A percentile compares a stretch with the other conserved stretches of the same genome.
phyloP scores from a whole-genome alignment of 1,284 basidiomycete genomes.

The Stygiomarasmius scandens region DNA sequence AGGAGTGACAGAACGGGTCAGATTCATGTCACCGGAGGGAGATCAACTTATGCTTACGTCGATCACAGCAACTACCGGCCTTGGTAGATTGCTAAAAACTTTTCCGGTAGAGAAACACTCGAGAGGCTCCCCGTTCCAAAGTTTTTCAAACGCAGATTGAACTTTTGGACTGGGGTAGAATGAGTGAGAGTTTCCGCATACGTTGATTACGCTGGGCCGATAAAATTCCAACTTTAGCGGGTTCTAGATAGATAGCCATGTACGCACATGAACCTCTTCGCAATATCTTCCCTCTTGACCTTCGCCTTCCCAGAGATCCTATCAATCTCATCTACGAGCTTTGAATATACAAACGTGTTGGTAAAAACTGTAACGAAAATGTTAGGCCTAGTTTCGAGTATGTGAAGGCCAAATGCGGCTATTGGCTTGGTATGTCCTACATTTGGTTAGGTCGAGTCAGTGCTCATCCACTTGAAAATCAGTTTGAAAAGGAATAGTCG shows the following conservation, averaged over 20 bases:
- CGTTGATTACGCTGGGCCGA: slow-evolving; percentile 2
- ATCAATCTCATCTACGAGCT: neutral
- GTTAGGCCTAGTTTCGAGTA: neutral
- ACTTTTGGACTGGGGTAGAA: slow-evolving; percentile 2
- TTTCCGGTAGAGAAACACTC: slow-evolving; percentile 5
- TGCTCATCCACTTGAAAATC: too few relatives aligned
- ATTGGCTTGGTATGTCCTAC: slow-evolving; percentile 7
- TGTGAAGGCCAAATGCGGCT: slow-evolving; percentile 6
- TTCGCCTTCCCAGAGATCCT: neutral
- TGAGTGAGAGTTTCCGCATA: neutral
- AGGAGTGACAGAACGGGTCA: neutral
- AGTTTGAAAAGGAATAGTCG: too few relatives aligned
- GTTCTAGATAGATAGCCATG: neutral
- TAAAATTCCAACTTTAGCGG: neutral
- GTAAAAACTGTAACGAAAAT: slow-evolving; percentile 2
- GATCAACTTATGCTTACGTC: slow-evolving; percentile 1
- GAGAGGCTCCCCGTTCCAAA: neutral
- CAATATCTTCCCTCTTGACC: neutral
- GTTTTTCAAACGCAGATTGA: neutral
- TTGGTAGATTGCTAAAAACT: neutral
- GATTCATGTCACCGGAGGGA: neutral
- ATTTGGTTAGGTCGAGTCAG: too few relatives aligned
- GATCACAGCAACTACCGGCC: slow-evolving; percentile 6
- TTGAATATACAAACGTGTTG: neutral
- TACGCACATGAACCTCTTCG: neutral